Evolutionary conservation across 345 rosid genomes (phyloP).

Genomic region (Citrus medica): DNA sequence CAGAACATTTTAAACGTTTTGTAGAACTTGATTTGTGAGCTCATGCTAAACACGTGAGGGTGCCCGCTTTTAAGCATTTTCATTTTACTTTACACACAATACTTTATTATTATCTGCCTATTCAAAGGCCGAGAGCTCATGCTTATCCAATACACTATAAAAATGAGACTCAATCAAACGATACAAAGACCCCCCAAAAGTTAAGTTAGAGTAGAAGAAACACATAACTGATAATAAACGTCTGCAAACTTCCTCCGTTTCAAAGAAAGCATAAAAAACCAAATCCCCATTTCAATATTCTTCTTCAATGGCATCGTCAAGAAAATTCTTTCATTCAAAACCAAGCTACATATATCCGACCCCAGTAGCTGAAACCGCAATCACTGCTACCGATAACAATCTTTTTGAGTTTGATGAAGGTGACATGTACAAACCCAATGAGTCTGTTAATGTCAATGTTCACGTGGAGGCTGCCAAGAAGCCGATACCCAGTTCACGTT

Average conservation of each 20-base stretch:
- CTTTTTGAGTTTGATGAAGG: conserved; percentile 62
- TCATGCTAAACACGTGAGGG: neutral
- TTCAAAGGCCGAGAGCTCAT: conserved; percentile 27
- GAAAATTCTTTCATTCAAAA: conserved; percentile 35
- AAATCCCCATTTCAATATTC: neutral
- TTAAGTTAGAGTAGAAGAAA: neutral
- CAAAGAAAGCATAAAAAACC: neutral
- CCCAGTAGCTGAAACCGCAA: conserved; percentile 19
- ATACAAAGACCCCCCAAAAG: neutral
- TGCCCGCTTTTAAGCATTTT: neutral
- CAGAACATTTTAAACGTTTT: too few species aligned
- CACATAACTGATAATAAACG: neutral
- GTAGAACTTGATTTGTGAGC: neutral
- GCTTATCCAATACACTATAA: conserved; percentile 43
- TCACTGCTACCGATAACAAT: conserved; percentile 7
- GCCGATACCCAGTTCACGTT: conserved; percentile 32
- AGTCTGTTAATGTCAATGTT: neutral
- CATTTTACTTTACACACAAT: neutral
- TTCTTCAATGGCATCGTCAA: conserved; percentile 57
- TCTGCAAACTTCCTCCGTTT: neutral
- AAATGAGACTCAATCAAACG: neutral
- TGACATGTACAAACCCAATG: conserved; percentile 36
- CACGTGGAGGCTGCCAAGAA: conserved; percentile 29
- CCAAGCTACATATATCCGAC: conserved; percentile 42
- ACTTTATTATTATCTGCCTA: neutral